Percentiles rank a stretch among this genome's conserved stretches.
phyloP scores from a whole-genome alignment of 257 asterid genomes.

The Anisodus acutangulus region DNA sequence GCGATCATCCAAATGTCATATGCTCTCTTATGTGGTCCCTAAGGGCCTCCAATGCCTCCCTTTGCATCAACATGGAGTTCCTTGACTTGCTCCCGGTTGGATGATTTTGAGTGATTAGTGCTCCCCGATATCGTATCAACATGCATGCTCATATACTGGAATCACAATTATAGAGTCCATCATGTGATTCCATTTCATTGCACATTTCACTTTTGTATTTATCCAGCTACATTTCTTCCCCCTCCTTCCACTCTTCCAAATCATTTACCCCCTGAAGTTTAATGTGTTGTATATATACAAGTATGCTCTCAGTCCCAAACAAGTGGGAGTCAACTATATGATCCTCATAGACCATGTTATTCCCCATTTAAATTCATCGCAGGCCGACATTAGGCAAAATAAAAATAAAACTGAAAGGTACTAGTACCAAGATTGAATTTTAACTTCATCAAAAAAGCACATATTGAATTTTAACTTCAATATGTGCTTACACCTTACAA shows the following conservation, averaged over 20 bases:
- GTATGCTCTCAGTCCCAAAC: not conserved
- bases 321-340: not conserved
- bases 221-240: not conserved
- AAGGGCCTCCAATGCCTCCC: too few relatives aligned
- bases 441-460: too few relatives aligned
- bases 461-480: too few relatives aligned
- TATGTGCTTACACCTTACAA: not conserved
- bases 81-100: too few relatives aligned
- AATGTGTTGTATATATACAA: slow-evolving; percentile 1
- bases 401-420: not conserved
- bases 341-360: not conserved
- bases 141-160: not conserved
- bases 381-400: not conserved
- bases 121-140: too few relatives aligned
- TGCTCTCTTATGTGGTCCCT: too few relatives aligned
- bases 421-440: too few relatives aligned
- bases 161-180: slow-evolving; percentile 1
- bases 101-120: too few relatives aligned
- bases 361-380: not conserved
- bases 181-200: slow-evolving; percentile 11
- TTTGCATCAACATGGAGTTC: too few relatives aligned
- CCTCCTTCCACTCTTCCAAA: slow-evolving; percentile 11
- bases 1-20: too few relatives aligned
- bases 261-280: not conserved
- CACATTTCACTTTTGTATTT: not conserved